phyloP scores from a whole-genome alignment of 2,329 filamentous ascomycete genomes.

The Rachicladosporium sp. region DNA sequence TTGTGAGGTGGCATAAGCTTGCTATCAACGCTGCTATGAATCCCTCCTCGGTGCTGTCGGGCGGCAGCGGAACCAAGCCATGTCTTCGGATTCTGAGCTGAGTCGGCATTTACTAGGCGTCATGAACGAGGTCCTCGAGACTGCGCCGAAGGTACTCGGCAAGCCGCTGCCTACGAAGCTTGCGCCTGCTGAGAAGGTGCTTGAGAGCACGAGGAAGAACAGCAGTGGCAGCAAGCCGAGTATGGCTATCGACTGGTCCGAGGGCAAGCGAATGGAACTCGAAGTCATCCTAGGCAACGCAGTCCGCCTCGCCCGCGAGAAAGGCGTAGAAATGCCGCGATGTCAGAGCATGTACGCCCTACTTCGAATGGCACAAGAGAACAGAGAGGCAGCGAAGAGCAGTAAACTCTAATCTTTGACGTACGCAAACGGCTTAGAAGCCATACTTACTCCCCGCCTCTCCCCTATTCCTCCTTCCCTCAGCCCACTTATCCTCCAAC shows the following conservation, averaged over 20 bases:
- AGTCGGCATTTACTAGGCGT: slow-evolving; percentile 49
- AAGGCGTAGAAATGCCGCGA: slow-evolving; percentile 53
- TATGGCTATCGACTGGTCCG: slow-evolving; percentile 62
- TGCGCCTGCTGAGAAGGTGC: slow-evolving; percentile 50
- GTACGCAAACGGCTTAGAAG: slow-evolving; percentile 37
- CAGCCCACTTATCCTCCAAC: slow-evolving; percentile 81
- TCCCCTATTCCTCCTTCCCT: slow-evolving; percentile 63
- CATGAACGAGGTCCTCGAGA: slow-evolving; percentile 57
- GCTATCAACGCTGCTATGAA: slow-evolving; percentile 68
- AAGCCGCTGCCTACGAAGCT: slow-evolving; percentile 47
- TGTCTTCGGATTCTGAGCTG: slow-evolving; percentile 52
- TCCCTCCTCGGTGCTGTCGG: slow-evolving; percentile 55
- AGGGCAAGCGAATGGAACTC: slow-evolving; percentile 52
- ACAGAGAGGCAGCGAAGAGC: slow-evolving; percentile 30
- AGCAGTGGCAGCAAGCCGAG: slow-evolving; percentile 45
- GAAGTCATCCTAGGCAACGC: slow-evolving; percentile 64
- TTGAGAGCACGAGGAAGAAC: slow-evolving; percentile 52
- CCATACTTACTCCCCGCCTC: slow-evolving; percentile 78
- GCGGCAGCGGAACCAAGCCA: slow-evolving; percentile 50
- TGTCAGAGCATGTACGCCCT: slow-evolving; percentile 57
- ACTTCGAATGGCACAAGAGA: slow-evolving; percentile 48
- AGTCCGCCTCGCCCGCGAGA: slow-evolving; percentile 49
- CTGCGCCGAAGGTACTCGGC: slow-evolving; percentile 51
- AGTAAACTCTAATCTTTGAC: slow-evolving; percentile 10
- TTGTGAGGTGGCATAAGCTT: slow-evolving; percentile 64